Base-by-base conservation (phyloP, 306 rosid genomes). In the Rosa persica region DNA sequence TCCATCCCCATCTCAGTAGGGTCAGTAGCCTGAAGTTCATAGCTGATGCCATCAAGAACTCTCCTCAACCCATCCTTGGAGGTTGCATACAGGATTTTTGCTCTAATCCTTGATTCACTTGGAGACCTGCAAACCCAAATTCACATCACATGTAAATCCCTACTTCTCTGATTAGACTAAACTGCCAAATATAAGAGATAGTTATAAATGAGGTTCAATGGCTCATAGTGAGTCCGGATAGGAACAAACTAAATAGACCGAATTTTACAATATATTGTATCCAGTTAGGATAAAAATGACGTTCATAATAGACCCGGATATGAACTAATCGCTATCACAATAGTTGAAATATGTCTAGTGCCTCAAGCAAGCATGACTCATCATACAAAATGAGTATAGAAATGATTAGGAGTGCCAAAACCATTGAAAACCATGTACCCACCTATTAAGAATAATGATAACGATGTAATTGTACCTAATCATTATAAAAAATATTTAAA, bases 1-100 rank as follows among this genome's bases (percentile, higher is more conserved):
- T 92, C 99, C 71, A 96, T 83, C 39, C 96, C 99, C 99, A 96
- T 96, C 89, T 96, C 99, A 1, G 96, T 88, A 51, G 98, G 99
- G 77, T 96, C 98, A 1, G 99, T 96, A 6, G 99, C 99, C 77
- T 96, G 99, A 1, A 96, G 81, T 78, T 93, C 99, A 74, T 96
- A 96, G 90, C 77, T 81, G 75, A 96, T 91, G 54, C 99, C 99
- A 73, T 96, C 99, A 17, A 96, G 70, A 8, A 90, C 99, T 84
- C 96, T 89, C 85, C 99, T 93, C 84, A 96, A 69, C 80, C 99
- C 99, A 82, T 70, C 98, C 81, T 96, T 96, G 0, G 99, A 96
- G 20, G 99, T 96, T 78, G 99, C 99, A 81, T 96, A 96, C 23
- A 96, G 86, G 16, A 96, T 91, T 87, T 96, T 96, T 38, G 93